A percentile compares a stretch with the other conserved stretches of the same genome.
phyloP scores from a whole-genome alignment of 176 grass and related monocot genomes.

The Musa itinerans region DNA sequence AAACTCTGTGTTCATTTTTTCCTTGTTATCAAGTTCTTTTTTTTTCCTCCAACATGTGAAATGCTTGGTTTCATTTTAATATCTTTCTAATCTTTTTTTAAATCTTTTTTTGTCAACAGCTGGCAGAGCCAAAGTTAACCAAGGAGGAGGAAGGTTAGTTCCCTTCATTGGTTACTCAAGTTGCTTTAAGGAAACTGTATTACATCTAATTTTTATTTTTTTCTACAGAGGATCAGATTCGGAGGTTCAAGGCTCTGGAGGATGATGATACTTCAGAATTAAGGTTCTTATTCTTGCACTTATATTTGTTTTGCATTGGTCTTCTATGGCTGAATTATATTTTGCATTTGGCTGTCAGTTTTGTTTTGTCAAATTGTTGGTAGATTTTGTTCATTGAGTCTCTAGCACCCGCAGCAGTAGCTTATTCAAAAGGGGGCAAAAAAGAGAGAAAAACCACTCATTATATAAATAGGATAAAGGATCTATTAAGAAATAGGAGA shows the following conservation, averaged over 20 bases:
- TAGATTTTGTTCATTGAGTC: too few relatives aligned
- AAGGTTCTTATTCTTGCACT: constrained; percentile 37
- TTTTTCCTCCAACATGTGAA: not conserved
- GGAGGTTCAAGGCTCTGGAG: constrained; percentile 64
- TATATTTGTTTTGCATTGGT: constrained; percentile 6
- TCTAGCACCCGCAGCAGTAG: too few relatives aligned
- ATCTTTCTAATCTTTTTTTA: not conserved
- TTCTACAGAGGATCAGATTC: constrained; percentile 49
- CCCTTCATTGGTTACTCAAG: constrained; percentile 20
- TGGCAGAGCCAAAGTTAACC: constrained; percentile 69
- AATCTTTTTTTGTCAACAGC: constrained; percentile 32
- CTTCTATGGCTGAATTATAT: too few relatives aligned
- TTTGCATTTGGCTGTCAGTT: too few relatives aligned
- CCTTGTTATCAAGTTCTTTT: not conserved
- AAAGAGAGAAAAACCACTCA: too few relatives aligned
- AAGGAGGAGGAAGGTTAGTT: constrained; percentile 69
- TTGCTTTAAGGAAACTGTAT: constrained; percentile 3
- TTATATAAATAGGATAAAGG: too few relatives aligned
- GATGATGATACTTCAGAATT: constrained; percentile 66
- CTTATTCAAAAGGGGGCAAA: too few relatives aligned
- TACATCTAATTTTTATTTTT: constrained; percentile 24
- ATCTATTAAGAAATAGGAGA: too few relatives aligned
- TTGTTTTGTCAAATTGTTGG: too few relatives aligned
- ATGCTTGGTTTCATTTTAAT: not conserved
- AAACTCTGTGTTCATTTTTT: not conserved